Conservation (phyloP, 2,329 filamentous ascomycete species). For the Dichotomopilus funicola region DNA sequence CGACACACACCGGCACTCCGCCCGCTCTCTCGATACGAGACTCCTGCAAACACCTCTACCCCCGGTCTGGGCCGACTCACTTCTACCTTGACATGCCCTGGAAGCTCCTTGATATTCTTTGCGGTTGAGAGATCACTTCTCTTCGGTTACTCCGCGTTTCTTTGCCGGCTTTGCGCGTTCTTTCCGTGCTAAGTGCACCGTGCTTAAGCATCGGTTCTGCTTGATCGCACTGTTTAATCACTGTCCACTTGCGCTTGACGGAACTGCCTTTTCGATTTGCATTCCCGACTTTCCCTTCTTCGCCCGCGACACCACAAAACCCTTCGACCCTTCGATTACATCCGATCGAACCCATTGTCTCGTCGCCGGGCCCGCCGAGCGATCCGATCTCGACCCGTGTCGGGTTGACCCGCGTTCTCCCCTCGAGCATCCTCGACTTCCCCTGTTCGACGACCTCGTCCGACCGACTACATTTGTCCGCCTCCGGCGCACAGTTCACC, state of each 20-base stretch:
- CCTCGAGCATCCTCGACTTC: no score
- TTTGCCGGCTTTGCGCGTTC: neutral
- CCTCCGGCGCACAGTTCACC: no score
- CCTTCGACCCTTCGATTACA: no score
- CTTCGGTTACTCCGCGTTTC: slow-evolving; percentile 4
- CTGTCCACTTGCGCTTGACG: neutral
- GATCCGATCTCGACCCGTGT: no score
- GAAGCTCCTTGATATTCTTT: neutral
- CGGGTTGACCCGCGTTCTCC: no score
- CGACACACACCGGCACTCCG: slow-evolving; percentile 12
- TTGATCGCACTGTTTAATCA: slow-evolving; percentile 11
- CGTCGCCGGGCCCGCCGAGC: no score
- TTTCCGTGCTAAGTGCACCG: slow-evolving; percentile 6
- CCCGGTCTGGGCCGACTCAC: neutral
- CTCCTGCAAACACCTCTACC: neutral
- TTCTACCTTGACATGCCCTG: slow-evolving; percentile 2
- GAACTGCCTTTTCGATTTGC: neutral
- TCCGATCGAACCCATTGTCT: no score
- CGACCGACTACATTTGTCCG: no score
- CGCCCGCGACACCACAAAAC: no score
- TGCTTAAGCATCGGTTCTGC: slow-evolving; percentile 4
- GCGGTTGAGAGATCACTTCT: neutral
- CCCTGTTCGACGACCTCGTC: no score
- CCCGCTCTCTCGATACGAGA: slow-evolving; percentile 8
- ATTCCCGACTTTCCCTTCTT: neutral